phyloP scores from a whole-genome alignment of 805 yeast species.

The Ogataea parapolymorpha region DNA sequence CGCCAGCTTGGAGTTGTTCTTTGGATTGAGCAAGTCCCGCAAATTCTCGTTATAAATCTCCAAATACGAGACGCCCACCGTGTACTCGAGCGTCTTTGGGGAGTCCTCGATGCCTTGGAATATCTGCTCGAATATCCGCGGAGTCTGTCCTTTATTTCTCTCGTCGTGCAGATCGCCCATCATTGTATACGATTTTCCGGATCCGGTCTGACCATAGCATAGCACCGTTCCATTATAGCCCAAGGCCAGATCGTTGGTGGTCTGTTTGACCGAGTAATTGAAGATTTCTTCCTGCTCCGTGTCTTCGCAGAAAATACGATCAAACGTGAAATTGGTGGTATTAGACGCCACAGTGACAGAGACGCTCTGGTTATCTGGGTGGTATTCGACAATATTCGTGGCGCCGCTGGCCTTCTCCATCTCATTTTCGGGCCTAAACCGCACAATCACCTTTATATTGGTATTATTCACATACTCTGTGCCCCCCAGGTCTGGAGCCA shows the following conservation, averaged over 20 bases:
- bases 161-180: constrained; percentile 47
- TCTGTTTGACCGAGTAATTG: constrained; percentile 53
- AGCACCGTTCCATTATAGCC: constrained; percentile 47
- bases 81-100: constrained; percentile 55
- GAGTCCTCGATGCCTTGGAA: constrained; percentile 51
- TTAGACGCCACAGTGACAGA: constrained; percentile 14
- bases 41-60: constrained; percentile 81
- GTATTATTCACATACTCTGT: constrained; percentile 21
- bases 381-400: constrained; percentile 11
- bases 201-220: constrained; percentile 80
- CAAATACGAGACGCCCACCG: constrained; percentile 68
- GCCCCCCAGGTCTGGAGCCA: neutral
- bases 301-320: constrained; percentile 53
- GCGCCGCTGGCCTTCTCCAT: constrained; percentile 14
- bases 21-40: constrained; percentile 59
- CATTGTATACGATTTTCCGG: constrained; percentile 86
- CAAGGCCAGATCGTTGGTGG: constrained; percentile 63
- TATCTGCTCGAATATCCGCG: constrained; percentile 64
- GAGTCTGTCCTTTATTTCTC: constrained; percentile 58
- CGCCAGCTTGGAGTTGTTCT: constrained; percentile 37
- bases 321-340: constrained; percentile 49
- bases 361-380: constrained; percentile 14
- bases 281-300: constrained; percentile 58
- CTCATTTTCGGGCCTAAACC: constrained; percentile 59
- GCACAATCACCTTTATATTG: constrained; percentile 64